A percentile compares a stretch with the other conserved stretches of the same genome.
phyloP scores from a whole-genome alignment of 208 protist genomes.

The Trypanosoma vivax region DNA sequence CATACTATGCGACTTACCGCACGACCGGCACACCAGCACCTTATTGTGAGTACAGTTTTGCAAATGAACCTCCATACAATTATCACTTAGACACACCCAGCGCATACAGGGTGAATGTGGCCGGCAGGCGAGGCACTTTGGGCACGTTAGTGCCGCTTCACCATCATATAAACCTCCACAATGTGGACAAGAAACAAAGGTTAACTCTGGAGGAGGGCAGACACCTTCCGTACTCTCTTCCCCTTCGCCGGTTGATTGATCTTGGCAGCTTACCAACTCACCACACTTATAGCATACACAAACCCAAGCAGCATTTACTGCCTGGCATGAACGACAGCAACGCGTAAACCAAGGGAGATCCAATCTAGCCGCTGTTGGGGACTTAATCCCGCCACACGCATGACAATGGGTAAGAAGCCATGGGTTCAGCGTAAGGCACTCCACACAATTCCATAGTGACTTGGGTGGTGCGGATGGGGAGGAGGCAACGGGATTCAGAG shows the following conservation, averaged over 20 bases:
- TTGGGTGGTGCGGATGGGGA: constrained; percentile 11
- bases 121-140: constrained; percentile 7
- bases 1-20: constrained; percentile 7
- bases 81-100: constrained; percentile 61
- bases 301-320: constrained; percentile 23
- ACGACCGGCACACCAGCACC: constrained; percentile 9
- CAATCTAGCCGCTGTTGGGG: constrained; percentile 6
- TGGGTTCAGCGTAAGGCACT: constrained; percentile 30
- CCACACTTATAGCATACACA: constrained; percentile 20
- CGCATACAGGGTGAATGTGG: not conserved
- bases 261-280: not conserved
- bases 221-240: constrained; percentile 4
- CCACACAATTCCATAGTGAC: constrained; percentile 36
- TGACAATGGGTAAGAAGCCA: constrained; percentile 37
- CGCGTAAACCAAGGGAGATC: constrained; percentile 37
- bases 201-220: not conserved
- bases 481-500: constrained; percentile 14
- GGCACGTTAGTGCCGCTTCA: constrained; percentile 17
- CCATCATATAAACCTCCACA: constrained; percentile 13
- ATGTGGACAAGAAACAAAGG: constrained; percentile 11
- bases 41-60: not conserved
- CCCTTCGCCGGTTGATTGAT: not conserved
- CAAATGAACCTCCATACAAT: constrained; percentile 57
- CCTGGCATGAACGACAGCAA: constrained; percentile 22
- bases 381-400: constrained; percentile 24